Evolutionary conservation across 2,329 filamentous ascomycete species (phyloP), one percentile per base, ranked within the genome.

Genomic region (Calonectria honghensis): DNA sequence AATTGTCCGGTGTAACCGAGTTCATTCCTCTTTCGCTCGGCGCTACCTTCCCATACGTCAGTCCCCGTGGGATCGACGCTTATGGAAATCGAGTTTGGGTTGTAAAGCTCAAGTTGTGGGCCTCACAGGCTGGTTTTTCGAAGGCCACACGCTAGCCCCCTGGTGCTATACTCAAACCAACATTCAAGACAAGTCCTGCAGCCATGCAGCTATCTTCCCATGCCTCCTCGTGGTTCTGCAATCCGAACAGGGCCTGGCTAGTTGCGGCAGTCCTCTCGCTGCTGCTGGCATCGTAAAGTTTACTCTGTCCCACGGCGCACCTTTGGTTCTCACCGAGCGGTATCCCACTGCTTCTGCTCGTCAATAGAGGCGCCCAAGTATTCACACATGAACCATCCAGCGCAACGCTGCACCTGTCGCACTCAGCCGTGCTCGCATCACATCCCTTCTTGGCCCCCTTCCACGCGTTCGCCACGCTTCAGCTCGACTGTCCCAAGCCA

Each of bases 61-160:
- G 14, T 39, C 41, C n/a, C 24, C 57, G 29, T 63, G 24, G 37
- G 32, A 63, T 63, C 57, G 57, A 63, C 57, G 57, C 57, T 63
- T 63, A 63, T 41, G 57, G 57, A 63, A 37, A 63, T 63, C 32
- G 16, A 39, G 57, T 41, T 63, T 63, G 37, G 35, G 37, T 37
- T 39, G 57, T n/a, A 63, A 63, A 45, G 24, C 57, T 63, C 57
- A 63, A 63, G 35, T 63, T 68, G 65, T 68, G 65, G 50, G 45
- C n/a, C 65, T 61, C 35, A 5, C 20, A 24, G 32, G 18, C 32
- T 10, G 24, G 50, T n/a, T 14, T 14, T 63, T 20, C 37, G 24
- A 63, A 41, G 14, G 24, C 57, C 16, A 63, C 35, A 29, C 57
- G 57, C 57, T 63, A 63, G 57, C 24, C 57, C 57, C 57, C 57